Conservation (phyloP, 2,329 filamentous ascomycete genomes). For the Aspergillus aculeatus region DNA sequence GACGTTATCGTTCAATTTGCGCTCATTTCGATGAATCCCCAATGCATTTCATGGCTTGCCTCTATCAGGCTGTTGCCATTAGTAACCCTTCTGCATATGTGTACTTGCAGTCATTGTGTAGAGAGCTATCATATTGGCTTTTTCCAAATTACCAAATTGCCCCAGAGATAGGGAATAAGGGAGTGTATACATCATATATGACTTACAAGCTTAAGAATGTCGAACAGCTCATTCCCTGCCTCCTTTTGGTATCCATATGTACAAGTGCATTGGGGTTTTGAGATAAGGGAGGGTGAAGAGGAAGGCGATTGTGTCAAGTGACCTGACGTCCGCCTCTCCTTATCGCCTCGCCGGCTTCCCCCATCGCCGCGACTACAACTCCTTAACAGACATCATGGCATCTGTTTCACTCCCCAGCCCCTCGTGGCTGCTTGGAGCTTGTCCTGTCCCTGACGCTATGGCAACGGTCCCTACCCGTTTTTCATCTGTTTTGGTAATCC, state of each 20-base stretch:
- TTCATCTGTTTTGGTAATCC: constrained; percentile 21
- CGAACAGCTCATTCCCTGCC: neutral
- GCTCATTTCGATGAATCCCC: neutral
- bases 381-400: constrained; percentile 25
- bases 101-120: too few relatives aligned
- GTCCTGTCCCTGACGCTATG: constrained; percentile 4
- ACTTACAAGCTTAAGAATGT: neutral
- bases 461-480: constrained; percentile 6
- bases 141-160: too few relatives aligned
- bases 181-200: neutral
- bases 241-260: neutral
- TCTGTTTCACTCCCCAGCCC: constrained; percentile 17
- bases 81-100: too few relatives aligned
- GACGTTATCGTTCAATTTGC: constrained; percentile 2
- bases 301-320: constrained; percentile 4
- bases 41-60: too few relatives aligned
- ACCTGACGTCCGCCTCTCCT: neutral
- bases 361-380: constrained; percentile 5
- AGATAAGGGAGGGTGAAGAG: neutral
- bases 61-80: too few relatives aligned
- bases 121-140: too few relatives aligned
- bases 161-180: too few relatives aligned
- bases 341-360: neutral
- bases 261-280: neutral
- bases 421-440: constrained; percentile 16